Conservation (phyloP, 2,329 filamentous ascomycete species). For the Hypoxylon sp. region DNA sequence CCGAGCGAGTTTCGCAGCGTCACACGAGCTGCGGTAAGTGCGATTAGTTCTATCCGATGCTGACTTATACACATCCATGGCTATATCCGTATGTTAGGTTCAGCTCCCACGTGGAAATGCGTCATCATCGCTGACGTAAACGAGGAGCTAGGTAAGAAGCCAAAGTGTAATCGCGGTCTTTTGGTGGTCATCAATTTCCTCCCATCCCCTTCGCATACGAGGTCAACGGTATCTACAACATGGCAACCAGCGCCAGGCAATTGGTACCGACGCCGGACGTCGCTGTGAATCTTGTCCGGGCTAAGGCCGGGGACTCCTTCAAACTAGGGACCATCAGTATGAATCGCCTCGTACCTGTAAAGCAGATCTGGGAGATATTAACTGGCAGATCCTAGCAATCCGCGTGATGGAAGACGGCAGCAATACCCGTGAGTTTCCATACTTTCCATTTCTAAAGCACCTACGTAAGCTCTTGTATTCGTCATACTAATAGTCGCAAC, state of each 20-base stretch:
- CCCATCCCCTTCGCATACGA: neutral
- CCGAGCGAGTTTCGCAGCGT: no score
- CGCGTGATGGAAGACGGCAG: conserved; percentile 12
- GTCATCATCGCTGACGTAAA: no score
- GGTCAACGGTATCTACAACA: neutral
- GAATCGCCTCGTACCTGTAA: neutral
- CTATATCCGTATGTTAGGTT: no score
- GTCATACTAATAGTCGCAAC: neutral
- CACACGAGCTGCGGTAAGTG: no score
- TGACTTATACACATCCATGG: no score
- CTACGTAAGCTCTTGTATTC: neutral
- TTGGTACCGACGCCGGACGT: conserved; percentile 2
- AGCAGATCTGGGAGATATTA: neutral
- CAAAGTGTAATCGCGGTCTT: no score
- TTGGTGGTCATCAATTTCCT: neutral
- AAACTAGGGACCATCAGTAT: conserved; percentile 8
- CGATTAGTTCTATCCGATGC: no score
- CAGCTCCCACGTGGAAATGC: no score
- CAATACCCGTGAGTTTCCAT: conserved; percentile 3
- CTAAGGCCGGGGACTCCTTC: conserved; percentile 1
- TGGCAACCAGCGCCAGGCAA: neutral
- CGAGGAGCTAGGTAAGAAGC: no score
- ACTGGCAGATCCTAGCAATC: neutral
- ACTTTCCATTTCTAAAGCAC: no score
- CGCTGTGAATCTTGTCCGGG: conserved; percentile 9